These are phyloP conservation scores for Phytophthora lateralis DNA, from an alignment of 352 stramenopile genomes.

Conservation along the genomic window DNA sequence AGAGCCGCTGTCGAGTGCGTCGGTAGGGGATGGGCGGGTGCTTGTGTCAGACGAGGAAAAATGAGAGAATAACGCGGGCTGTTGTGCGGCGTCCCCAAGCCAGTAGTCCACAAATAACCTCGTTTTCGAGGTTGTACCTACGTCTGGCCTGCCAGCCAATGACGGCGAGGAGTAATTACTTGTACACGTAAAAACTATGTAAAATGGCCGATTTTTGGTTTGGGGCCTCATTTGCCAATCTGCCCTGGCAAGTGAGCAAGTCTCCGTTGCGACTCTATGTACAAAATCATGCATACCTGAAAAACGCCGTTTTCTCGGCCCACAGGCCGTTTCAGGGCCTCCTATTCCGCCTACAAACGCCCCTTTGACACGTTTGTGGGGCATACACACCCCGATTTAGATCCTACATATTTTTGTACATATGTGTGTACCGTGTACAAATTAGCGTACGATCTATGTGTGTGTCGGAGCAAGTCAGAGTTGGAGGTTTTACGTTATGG, in stretches of 20 bases:
- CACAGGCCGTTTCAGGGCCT: background rate
- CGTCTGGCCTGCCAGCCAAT: background rate
- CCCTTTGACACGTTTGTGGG: background rate
- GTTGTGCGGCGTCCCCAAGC: background rate
- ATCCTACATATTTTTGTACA: too few species aligned
- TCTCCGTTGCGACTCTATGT: background rate
- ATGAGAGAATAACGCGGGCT: too few species aligned
- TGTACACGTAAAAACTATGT: background rate
- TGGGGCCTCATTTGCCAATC: background rate
- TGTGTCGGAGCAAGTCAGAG: too few species aligned
- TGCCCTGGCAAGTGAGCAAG: background rate
- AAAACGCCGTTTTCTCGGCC: background rate
- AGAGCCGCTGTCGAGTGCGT: background rate
- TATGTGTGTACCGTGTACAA: too few species aligned
- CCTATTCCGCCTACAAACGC: background rate
- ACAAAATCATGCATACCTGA: too few species aligned
- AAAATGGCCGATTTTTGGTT: background rate
- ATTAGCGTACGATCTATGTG: too few species aligned
- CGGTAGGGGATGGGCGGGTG: background rate
- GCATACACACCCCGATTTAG: too few species aligned
- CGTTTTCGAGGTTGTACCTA: constrained; percentile 1
- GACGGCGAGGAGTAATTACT: background rate
- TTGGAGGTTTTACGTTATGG: too few species aligned
- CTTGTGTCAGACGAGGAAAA: background rate
- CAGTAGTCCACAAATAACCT: background rate